Evolutionary conservation across 176 grass and related monocot genomes (phyloP).

Genomic region (Triticum urartu): DNA sequence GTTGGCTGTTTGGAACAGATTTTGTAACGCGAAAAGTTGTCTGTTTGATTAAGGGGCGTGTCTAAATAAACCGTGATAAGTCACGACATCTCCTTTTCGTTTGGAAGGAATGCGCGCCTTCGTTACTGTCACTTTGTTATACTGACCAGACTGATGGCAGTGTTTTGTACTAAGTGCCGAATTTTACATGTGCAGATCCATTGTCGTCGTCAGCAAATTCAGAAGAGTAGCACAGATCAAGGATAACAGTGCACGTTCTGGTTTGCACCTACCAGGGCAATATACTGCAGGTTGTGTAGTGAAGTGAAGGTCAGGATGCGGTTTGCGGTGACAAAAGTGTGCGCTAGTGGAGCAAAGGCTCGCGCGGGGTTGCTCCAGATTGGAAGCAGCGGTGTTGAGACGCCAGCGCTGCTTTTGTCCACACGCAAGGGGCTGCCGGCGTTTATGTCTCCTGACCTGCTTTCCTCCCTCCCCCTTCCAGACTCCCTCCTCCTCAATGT

Average conservation of each 20-base stretch:
- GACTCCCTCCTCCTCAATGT: slow-evolving; percentile 83
- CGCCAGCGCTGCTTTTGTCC: slow-evolving; percentile 70
- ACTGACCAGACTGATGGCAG: not conserved
- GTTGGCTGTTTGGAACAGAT: not conserved
- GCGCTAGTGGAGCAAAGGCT: slow-evolving; percentile 31
- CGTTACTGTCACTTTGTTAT: not conserved
- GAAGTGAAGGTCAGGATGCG: slow-evolving; percentile 16
- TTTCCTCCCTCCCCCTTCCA: slow-evolving; percentile 63
- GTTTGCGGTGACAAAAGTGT: slow-evolving; percentile 41
- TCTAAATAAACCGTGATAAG: not conserved
- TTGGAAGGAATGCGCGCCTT: not conserved
- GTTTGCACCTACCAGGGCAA: not conserved
- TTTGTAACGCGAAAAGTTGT: not conserved
- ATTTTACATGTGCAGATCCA: not conserved
- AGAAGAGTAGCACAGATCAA: not conserved
- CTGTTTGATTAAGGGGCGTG: not conserved
- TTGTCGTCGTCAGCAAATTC: not conserved
- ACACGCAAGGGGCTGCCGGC: slow-evolving; percentile 73
- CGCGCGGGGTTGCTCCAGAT: slow-evolving; percentile 38
- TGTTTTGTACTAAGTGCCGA: not conserved
- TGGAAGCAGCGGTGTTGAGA: slow-evolving; percentile 41
- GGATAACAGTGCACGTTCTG: not conserved
- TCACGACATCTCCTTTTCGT: not conserved
- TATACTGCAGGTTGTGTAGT: not conserved
- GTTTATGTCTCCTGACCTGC: slow-evolving; percentile 71